phyloP scores from a whole-genome alignment of 352 stramenopile genomes.

The Paralagenidium karlingii region DNA sequence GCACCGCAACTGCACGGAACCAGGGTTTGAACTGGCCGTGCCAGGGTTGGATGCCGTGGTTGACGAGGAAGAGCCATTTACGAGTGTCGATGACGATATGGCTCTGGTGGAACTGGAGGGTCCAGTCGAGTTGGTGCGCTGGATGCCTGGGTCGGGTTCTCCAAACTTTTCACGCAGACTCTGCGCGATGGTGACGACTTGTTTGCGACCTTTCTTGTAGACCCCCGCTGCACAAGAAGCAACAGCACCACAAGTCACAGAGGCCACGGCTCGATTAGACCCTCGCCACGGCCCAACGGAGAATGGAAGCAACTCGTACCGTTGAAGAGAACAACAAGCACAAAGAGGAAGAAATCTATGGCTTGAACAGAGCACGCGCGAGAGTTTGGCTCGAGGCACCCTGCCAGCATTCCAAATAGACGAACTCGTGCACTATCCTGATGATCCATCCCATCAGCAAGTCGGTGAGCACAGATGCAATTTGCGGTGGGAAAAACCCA shows the following conservation, averaged over 20 bases:
- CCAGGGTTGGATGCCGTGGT: too few species aligned
- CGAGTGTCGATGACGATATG: too few species aligned
- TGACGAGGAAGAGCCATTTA: too few species aligned
- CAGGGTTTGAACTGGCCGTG: too few species aligned
- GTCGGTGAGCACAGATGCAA: not conserved
- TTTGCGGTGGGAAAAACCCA: too few species aligned
- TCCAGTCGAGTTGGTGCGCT: too few species aligned
- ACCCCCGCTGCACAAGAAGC: constrained; percentile 21
- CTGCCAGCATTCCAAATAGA: constrained; percentile 53
- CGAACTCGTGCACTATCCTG: constrained; percentile 55
- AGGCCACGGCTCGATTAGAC: too few species aligned
- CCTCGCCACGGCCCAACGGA: not conserved
- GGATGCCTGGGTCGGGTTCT: constrained; percentile 57
- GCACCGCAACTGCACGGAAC: constrained; percentile 28
- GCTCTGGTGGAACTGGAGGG: too few species aligned
- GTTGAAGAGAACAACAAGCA: constrained; percentile 66
- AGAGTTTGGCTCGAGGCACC: constrained; percentile 59
- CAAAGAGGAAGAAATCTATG: constrained; percentile 66
- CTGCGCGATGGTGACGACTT: constrained; percentile 48
- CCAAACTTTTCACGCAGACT: constrained; percentile 58
- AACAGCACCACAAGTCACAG: constrained; percentile 3
- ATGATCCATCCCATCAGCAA: too few species aligned
- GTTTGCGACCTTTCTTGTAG: constrained; percentile 56
- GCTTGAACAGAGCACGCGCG: constrained; percentile 61
- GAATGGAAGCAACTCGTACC: constrained; percentile 22